Percentiles rank a stretch among this genome's conserved stretches.
phyloP scores from a whole-genome alignment of 306 rosid genomes.

The Lablab purpureus region DNA sequence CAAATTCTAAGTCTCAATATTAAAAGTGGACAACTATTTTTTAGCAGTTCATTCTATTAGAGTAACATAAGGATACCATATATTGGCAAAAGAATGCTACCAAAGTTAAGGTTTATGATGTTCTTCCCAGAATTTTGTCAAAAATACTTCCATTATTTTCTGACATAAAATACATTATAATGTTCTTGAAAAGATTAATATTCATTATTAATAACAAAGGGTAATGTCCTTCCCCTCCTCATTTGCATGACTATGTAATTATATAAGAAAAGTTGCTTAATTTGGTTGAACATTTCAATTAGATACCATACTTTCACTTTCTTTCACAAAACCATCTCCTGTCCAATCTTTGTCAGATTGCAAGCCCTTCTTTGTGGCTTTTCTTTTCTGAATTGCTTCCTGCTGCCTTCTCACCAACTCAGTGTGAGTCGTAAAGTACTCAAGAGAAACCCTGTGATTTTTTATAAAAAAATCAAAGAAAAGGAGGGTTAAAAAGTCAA shows the following conservation, averaged over 20 bases:
- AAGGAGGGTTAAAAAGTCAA: not conserved
- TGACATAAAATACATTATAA: constrained; percentile 31
- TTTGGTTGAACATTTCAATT: constrained; percentile 53
- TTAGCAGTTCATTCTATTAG: not conserved
- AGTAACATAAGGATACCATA: not conserved
- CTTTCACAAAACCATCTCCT: constrained; percentile 95
- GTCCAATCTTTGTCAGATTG: constrained; percentile 97
- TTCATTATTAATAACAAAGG: constrained; percentile 25
- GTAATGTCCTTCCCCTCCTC: constrained; percentile 16
- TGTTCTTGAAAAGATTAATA: constrained; percentile 28
- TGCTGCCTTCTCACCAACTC: constrained; percentile 88
- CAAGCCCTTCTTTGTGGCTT: constrained; percentile 82
- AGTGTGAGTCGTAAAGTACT: constrained; percentile 88
- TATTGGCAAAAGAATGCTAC: not conserved
- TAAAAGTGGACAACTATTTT: not conserved
- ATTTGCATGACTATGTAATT: constrained; percentile 28
- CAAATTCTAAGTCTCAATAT: not conserved
- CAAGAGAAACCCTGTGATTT: constrained; percentile 75
- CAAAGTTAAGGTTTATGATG: not conserved
- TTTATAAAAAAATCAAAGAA: not conserved
- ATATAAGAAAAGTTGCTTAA: constrained; percentile 9
- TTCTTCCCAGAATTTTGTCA: not conserved
- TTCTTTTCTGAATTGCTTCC: constrained; percentile 85
- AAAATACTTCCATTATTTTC: constrained; percentile 11
- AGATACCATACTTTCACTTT: constrained; percentile 97